phyloP scores from a whole-genome alignment of 1,284 basidiomycete genomes.

The Sporisorium scitamineum region DNA sequence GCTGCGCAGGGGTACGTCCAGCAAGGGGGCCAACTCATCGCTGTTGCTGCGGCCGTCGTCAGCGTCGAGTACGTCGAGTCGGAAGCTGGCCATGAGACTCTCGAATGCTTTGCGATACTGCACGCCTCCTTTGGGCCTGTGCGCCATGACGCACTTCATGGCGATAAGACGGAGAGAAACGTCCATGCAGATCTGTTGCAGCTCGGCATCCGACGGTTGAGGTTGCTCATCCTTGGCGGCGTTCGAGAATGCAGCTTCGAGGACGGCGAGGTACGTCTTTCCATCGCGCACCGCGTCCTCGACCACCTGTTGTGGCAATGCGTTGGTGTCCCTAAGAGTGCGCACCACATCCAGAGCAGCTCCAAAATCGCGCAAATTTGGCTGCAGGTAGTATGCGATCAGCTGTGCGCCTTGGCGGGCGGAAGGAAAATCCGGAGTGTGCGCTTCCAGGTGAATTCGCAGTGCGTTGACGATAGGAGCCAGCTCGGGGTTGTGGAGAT shows the following conservation, averaged over 20 bases:
- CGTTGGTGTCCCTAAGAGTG: conserved; percentile 38
- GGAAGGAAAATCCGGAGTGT: conserved; percentile 34
- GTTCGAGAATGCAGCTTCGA: conserved; percentile 7
- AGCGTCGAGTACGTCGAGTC: conserved; percentile 31
- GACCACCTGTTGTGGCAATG: conserved; percentile 28
- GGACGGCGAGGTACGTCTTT: conserved; percentile 15
- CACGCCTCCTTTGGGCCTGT: conserved; percentile 26
- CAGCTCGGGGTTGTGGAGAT: conserved; percentile 25
- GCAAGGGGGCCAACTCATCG: not conserved
- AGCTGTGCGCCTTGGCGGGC: conserved; percentile 41
- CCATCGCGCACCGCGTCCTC: conserved; percentile 36
- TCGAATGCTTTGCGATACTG: conserved; percentile 42
- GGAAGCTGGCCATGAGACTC: conserved; percentile 31
- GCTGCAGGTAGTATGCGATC: conserved; percentile 41
- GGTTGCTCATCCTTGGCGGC: not conserved
- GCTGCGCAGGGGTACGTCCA: conserved; percentile 24
- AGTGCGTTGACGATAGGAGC: conserved; percentile 33
- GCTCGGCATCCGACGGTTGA: conserved; percentile 11
- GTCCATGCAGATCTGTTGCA: conserved; percentile 34
- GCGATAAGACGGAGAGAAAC: conserved; percentile 37
- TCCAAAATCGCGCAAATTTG: conserved; percentile 32
- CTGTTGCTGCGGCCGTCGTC: not conserved
- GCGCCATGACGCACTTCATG: conserved; percentile 32
- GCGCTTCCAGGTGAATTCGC: conserved; percentile 27
- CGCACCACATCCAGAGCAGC: conserved; percentile 41